These are phyloP conservation scores for Salmacisia buchloeana DNA, from an alignment of 1,284 basidiomycete genomes.

Conservation along the genomic window DNA sequence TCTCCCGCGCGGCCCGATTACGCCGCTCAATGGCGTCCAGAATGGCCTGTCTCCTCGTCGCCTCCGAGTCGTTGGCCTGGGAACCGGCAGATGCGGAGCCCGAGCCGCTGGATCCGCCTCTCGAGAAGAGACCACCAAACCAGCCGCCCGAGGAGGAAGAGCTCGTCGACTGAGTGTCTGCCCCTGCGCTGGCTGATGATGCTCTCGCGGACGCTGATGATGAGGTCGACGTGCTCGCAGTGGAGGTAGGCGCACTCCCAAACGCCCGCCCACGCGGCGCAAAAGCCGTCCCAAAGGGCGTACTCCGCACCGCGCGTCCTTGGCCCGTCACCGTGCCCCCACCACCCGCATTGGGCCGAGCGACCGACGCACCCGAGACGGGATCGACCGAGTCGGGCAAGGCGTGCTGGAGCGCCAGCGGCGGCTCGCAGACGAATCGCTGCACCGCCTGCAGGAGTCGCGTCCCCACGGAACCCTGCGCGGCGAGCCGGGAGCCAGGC, in stretches of 20 bases:
- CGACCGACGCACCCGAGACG: slow-evolving; percentile 11
- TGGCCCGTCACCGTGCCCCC: slow-evolving; percentile 23
- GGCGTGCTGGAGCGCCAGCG: slow-evolving; percentile 13
- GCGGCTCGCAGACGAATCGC: slow-evolving; percentile 8
- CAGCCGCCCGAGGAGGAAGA: not conserved
- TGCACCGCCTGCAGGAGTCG: not conserved
- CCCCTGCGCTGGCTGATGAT: not conserved
- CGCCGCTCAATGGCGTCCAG: slow-evolving; percentile 3
- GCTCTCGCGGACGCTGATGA: not conserved
- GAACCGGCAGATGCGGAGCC: not conserved
- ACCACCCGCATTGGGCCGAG: not conserved
- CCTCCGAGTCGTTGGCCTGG: not conserved
- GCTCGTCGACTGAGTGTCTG: too few species aligned
- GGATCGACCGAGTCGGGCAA: slow-evolving; percentile 36
- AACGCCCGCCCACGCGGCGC: slow-evolving; percentile 15
- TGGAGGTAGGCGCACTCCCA: slow-evolving; percentile 8
- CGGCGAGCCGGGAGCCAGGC: slow-evolving; percentile 18
- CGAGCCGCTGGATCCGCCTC: not conserved
- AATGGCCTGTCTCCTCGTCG: not conserved
- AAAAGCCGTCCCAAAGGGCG: slow-evolving; percentile 19
- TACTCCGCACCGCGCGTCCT: slow-evolving; percentile 24
- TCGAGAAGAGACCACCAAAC: not conserved
- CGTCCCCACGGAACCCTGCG: slow-evolving; percentile 16
- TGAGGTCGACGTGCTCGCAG: not conserved
- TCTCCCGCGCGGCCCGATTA: not conserved